A percentile compares a stretch with the other conserved stretches of the same genome.
Evolutionary conservation across 495 filamentous ascomycete species (phyloP).

Genomic region (Clavariopsis aquatica): DNA sequence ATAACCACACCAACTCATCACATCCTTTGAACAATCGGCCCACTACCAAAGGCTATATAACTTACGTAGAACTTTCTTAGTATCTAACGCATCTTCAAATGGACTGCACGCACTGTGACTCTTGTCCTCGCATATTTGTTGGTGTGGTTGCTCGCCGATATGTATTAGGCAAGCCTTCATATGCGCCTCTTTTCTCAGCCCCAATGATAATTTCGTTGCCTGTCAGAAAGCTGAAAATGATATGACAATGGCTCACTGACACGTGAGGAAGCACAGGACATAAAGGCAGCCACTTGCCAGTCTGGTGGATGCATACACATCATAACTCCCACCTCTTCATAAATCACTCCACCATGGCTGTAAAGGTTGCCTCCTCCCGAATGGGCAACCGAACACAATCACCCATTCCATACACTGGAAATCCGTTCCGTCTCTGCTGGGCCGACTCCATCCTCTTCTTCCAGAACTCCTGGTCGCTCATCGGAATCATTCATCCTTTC

Average conservation of each 20-base stretch:
- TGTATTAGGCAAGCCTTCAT: neutral
- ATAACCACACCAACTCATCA: neutral
- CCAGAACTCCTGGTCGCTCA: constrained; percentile 6
- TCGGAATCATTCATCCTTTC: constrained; percentile 27
- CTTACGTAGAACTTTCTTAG: neutral
- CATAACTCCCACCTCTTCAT: no score
- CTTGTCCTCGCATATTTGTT: no score
- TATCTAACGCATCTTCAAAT: neutral
- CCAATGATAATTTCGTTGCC: neutral
- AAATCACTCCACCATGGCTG: neutral
- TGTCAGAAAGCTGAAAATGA: neutral
- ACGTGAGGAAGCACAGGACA: neutral
- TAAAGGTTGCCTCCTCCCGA: constrained; percentile 27
- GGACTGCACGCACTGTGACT: no score
- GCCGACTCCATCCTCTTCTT: constrained; percentile 20
- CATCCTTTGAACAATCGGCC: neutral
- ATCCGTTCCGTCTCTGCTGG: constrained; percentile 23
- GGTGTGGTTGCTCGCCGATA: no score
- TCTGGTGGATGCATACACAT: no score
- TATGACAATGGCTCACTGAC: neutral
- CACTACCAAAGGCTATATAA: no score
- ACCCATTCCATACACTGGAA: constrained; percentile 31
- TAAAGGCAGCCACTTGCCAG: neutral
- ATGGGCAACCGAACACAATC: neutral
- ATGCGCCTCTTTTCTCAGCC: neutral